Percentiles rank a stretch among this genome's conserved stretches.
Conservation (phyloP, 179 eudicot species). For the Spinacia oleracea region DNA sequence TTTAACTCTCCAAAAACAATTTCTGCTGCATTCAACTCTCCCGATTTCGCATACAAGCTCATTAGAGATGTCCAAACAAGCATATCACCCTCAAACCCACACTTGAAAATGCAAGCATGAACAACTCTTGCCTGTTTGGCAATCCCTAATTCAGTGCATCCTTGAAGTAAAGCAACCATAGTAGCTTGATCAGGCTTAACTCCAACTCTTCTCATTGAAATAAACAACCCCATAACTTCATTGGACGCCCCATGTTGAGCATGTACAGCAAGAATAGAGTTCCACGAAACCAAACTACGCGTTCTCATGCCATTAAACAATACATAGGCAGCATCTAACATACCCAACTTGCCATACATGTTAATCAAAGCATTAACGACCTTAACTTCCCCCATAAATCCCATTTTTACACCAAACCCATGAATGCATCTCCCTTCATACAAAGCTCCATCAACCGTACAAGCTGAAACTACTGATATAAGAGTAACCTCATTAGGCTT, state of each 20-base stretch:
- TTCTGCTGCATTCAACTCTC: slow-evolving; percentile 31
- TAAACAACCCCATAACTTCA: slow-evolving; percentile 29
- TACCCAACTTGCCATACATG: slow-evolving; percentile 47
- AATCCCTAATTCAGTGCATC: slow-evolving; percentile 34
- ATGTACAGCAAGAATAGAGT: slow-evolving; percentile 37
- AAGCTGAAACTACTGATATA: slow-evolving; percentile 35
- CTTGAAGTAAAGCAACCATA: slow-evolving; percentile 41
- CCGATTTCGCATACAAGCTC: slow-evolving; percentile 39
- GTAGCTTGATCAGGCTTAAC: slow-evolving; percentile 42
- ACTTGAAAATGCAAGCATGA: slow-evolving; percentile 35
- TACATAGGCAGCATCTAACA: slow-evolving; percentile 26
- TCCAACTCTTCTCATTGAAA: slow-evolving; percentile 35
- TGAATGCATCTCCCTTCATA: slow-evolving; percentile 36
- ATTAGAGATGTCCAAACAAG: slow-evolving; percentile 35
- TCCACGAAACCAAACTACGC: slow-evolving; percentile 44
- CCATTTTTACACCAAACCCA: slow-evolving; percentile 34
- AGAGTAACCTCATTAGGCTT: slow-evolving; percentile 45
- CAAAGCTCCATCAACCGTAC: slow-evolving; percentile 23
- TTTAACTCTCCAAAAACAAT: slow-evolving; percentile 35
- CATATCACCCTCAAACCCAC: slow-evolving; percentile 36
- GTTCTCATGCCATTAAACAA: slow-evolving; percentile 34
- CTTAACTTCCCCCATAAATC: slow-evolving; percentile 32
- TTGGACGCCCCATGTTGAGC: slow-evolving; percentile 32
- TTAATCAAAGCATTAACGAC: slow-evolving; percentile 42
- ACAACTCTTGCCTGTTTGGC: slow-evolving; percentile 30